Percentiles rank a stretch among this genome's conserved stretches.
These are phyloP conservation scores for Monilinia polystroma DNA, from an alignment of 2,329 filamentous ascomycete genomes.

Conservation along the genomic window DNA sequence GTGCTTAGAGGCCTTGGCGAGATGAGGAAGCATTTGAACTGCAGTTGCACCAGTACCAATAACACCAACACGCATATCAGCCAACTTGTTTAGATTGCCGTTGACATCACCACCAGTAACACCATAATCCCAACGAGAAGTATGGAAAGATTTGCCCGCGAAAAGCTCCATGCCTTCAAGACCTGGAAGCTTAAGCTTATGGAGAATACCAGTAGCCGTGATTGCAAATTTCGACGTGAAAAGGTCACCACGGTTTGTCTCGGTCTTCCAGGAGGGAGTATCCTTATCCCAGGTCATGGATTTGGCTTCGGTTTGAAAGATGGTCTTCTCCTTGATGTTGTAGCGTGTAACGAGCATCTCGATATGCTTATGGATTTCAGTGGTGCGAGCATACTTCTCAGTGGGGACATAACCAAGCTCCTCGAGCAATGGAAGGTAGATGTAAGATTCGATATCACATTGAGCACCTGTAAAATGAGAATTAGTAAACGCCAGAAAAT, in stretches of 20 bases:
- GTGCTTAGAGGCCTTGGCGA: constrained; percentile 50
- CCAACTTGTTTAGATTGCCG: constrained; percentile 40
- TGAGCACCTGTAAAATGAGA: constrained; percentile 51
- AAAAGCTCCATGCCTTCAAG: constrained; percentile 49
- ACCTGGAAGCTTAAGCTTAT: constrained; percentile 53
- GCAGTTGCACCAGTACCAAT: constrained; percentile 61
- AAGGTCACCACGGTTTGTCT: constrained; percentile 53
- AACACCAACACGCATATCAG: constrained; percentile 55
- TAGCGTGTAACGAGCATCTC: constrained; percentile 53
- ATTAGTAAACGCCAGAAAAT: constrained; percentile 54
- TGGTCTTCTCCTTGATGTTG: constrained; percentile 54
- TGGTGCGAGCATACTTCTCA: constrained; percentile 59
- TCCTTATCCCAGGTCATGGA: constrained; percentile 55
- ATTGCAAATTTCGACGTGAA: constrained; percentile 56
- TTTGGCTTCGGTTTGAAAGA: constrained; percentile 56
- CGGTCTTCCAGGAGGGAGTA: constrained; percentile 51
- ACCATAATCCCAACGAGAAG: constrained; percentile 59
- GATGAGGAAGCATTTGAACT: constrained; percentile 58
- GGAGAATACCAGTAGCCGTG: constrained; percentile 59
- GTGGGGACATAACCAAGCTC: constrained; percentile 43
- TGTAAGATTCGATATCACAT: constrained; percentile 24
- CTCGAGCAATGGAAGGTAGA: constrained; percentile 22
- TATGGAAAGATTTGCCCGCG: constrained; percentile 50
- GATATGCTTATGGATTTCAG: constrained; percentile 58
- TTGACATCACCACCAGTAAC: constrained; percentile 40